Evolutionary conservation across 495 filamentous ascomycete genomes (phyloP).

Genomic region (Hypoxylon rickii): DNA sequence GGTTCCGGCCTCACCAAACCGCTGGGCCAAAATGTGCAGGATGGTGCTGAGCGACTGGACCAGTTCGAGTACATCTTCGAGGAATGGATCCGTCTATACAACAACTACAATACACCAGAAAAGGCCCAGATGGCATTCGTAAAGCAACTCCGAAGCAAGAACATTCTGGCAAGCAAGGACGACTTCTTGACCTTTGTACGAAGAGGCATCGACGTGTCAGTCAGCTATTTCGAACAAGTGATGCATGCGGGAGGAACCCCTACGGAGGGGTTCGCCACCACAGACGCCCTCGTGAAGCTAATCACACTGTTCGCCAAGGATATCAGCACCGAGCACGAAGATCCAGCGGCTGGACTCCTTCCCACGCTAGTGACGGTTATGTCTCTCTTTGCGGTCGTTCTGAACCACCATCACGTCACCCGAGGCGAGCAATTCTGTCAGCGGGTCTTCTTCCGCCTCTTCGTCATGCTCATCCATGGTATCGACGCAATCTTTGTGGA

Average conservation of each 20-base stretch:
- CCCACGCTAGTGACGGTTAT: constrained; percentile 73
- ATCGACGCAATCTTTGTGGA: constrained; percentile 50
- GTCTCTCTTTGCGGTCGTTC: constrained; percentile 73
- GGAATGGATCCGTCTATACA: constrained; percentile 87
- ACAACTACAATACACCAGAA: constrained; percentile 70
- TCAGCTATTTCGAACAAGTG: constrained; percentile 72
- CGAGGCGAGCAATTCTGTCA: constrained; percentile 82
- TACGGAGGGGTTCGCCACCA: constrained; percentile 73
- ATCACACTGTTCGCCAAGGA: constrained; percentile 73
- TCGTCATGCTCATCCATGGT: constrained; percentile 81
- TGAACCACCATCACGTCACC: constrained; percentile 83
- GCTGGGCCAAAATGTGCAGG: constrained; percentile 28
- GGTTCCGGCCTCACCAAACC: constrained; percentile 61
- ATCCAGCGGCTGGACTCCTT: constrained; percentile 20
- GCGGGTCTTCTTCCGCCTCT: constrained; percentile 88
- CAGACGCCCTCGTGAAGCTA: constrained; percentile 88
- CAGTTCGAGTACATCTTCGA: constrained; percentile 94
- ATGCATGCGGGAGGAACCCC: constrained; percentile 62
- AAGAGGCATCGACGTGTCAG: constrained; percentile 77
- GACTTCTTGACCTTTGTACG: constrained; percentile 80
- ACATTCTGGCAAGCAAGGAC: constrained; percentile 70
- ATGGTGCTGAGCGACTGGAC: constrained; percentile 57
- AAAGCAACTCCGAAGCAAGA: constrained; percentile 75
- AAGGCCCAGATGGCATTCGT: constrained; percentile 78
- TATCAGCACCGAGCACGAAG: constrained; percentile 25